These are phyloP conservation scores for Penicillium atrosanguineum DNA, from an alignment of 495 filamentous ascomycete genomes.

Conservation along the genomic window DNA sequence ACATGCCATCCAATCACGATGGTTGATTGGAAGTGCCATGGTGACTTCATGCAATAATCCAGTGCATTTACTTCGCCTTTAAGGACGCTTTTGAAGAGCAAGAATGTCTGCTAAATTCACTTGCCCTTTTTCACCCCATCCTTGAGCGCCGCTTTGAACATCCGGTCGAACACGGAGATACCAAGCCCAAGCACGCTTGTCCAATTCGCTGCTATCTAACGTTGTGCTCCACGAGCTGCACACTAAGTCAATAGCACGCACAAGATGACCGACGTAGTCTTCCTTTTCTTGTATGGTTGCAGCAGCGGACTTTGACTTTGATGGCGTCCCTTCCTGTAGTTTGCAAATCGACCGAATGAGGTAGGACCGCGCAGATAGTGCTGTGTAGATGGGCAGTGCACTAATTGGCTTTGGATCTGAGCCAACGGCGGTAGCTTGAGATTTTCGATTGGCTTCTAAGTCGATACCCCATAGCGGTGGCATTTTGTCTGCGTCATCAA, in stretches of 20 bases:
- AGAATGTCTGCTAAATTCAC: conserved; percentile 66
- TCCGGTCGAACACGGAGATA: conserved; percentile 72
- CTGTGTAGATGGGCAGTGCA: conserved; percentile 62
- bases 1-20: too few species aligned
- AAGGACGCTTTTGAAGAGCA: conserved; percentile 50
- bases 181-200: conserved; percentile 75
- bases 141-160: conserved; percentile 65
- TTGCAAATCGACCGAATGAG: conserved; percentile 33
- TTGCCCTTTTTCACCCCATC: conserved; percentile 78
- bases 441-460: conserved; percentile 59
- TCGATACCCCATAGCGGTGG: conserved; percentile 77
- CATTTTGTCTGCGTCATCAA: conserved; percentile 14
- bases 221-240: conserved; percentile 66
- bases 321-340: neutral
- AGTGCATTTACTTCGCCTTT: neutral
- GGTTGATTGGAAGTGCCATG: too few species aligned
- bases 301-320: conserved; percentile 25
- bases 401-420: conserved; percentile 5
- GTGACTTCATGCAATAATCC: neutral
- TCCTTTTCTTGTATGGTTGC: conserved; percentile 55
- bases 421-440: conserved; percentile 23
- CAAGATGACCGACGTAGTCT: conserved; percentile 61
- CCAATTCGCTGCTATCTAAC: conserved; percentile 59
- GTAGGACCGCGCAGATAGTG: conserved; percentile 54
- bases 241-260: conserved; percentile 65